phyloP scores from a whole-genome alignment of 2,329 filamentous ascomycete species.

The Phyllosticta citriasiana region DNA sequence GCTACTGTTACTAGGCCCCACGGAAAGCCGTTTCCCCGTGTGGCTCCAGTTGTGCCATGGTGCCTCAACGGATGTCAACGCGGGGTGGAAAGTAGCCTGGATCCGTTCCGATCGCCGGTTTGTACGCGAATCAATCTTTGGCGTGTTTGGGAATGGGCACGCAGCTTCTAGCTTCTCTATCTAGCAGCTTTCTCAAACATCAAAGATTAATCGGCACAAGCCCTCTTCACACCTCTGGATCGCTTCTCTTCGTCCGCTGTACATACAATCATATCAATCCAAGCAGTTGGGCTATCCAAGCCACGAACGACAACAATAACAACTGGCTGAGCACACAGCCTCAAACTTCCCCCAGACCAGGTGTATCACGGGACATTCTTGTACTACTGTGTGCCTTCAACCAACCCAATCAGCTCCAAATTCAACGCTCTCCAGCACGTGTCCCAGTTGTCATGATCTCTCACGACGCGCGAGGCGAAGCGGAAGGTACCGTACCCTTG shows the following conservation, averaged over 20 bases:
- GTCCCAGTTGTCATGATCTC: not conserved
- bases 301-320: not conserved
- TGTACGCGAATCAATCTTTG: not conserved
- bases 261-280: not conserved
- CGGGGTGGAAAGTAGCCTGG: not conserved
- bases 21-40: not conserved
- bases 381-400: not conserved
- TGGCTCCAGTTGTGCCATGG: not conserved
- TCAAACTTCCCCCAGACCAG: not conserved
- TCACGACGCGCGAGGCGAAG: not conserved
- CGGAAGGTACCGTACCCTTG: not conserved
- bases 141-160: not conserved
- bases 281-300: not conserved
- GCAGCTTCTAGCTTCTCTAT: not conserved
- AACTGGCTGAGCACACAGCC: not conserved
- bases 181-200: not conserved
- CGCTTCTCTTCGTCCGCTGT: not conserved
- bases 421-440: not conserved
- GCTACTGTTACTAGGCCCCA: not conserved
- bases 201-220: not conserved
- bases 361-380: not conserved
- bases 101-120: not conserved
- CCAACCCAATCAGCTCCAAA: not conserved
- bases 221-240: not conserved
- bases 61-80: not conserved